Base-by-base conservation (phyloP, 176 grass and related monocot species). In the Eleusine indica region DNA sequence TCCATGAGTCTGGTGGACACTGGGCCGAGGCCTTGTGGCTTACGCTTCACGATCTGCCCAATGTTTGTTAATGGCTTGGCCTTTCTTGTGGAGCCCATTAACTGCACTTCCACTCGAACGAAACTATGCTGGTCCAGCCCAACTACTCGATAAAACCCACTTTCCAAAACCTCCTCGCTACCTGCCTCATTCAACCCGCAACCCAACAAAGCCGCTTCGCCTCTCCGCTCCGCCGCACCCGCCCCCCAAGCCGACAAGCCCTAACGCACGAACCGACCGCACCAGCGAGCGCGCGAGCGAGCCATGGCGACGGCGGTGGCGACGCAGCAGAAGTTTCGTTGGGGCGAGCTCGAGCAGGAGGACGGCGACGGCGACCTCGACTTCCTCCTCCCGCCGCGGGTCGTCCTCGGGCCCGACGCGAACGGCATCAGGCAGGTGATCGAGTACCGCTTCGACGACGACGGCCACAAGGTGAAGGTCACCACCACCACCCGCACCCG, bases 381-480 rank as follows among this genome's bases (percentile, higher is more conserved):
- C 68, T 88, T 87, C 85, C 80, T 90, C 29, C 90, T 95, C 7
- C 90, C 90, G 30, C 93, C 90, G 15, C 86, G 80, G 12, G 86
- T 90, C 44, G 44, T 47, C 9, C 8, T 83, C 52, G 93, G 86
- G 16, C 93, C 90, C 32, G 93, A 95, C 77, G 94, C 74, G 77
- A 83, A 85, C 89, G 94, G 94, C 10, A 3, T 92, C 66, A 92
- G 91, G 92, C 89, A 73, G 79, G 86, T 78, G 17, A 83, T 88
- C 42, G 92, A 93, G 84, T 97, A 94, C 70, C 68, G 86, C 21
- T 91, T 97, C 79, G 92, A 97, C 62, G 95, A 97, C 17, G 86
- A 91, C 3, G 88, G 88, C 42, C 94, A 91, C 81, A 91, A 91
- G 84, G 89, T 97, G 21, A 86, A 90, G 86, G 90, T 97, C 29